Evolutionary conservation across 345 rosid genomes (phyloP).

Genomic region (Lagerstroemia speciosa): DNA sequence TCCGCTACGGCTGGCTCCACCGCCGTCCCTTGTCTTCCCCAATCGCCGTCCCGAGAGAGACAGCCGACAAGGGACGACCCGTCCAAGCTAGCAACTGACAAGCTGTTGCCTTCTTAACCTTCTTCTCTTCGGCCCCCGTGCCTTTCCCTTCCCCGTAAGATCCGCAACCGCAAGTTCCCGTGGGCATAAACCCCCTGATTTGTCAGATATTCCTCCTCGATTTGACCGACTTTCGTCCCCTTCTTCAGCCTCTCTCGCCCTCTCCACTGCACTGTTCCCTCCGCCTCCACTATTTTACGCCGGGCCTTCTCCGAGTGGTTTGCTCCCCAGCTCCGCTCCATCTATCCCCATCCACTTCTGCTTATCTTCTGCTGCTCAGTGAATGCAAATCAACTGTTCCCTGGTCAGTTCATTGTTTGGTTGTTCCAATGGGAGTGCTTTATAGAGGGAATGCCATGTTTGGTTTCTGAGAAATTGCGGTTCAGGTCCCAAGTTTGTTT

Average conservation of each 20-base stretch:
- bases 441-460: no score
- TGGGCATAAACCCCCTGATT: not conserved
- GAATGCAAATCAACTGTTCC: not conserved
- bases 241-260: not conserved
- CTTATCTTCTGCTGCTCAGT: not conserved
- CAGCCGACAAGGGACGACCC: not conserved
- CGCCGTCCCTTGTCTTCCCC: no score
- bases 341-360: not conserved
- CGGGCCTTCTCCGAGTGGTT: not conserved
- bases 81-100: no score
- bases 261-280: not conserved
- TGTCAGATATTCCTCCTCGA: conserved; percentile 6
- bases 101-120: not conserved
- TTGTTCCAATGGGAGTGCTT: not conserved
- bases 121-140: not conserved
- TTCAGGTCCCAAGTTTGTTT: not conserved
- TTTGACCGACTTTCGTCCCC: conserved; percentile 5
- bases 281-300: not conserved
- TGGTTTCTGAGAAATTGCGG: no score
- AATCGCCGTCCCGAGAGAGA: not conserved
- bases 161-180: not conserved
- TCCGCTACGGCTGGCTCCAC: not conserved
- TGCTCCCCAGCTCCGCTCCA: not conserved
- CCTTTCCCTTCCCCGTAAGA: not conserved
- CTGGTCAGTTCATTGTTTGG: not conserved